Base-by-base conservation (phyloP, 306 rosid species). In the Rosa multiflora region DNA sequence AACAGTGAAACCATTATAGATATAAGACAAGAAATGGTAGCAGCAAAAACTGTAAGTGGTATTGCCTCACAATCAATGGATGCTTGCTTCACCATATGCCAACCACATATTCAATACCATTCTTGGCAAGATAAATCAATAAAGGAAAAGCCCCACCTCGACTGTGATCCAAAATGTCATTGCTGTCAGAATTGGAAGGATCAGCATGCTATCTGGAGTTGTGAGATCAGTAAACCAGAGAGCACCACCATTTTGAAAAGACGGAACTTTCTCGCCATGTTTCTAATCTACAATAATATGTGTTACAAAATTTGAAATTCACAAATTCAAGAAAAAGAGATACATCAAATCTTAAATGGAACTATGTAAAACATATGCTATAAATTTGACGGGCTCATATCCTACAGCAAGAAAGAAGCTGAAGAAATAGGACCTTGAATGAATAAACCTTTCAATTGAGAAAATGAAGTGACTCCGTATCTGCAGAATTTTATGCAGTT, bases 401-500 rank as follows among this genome's bases (percentile, higher is more conserved):
- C 90, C 91, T 90, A 95, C 98, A 49, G 97, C 98, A 35, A 93
- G 88, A 82, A 93, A 93, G 85, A 93, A 93, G 79, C 98, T 88
- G 84, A 95, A 20, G 83, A 95, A 73, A 95, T 59, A 73, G 97
- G 96, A 63, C 96, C 97, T 80, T 89, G 92, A 43, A 95, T 88
- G 70, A 95, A 83, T 64, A 91, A 79, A 62, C 96, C 97, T 76
- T 88, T 90, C 85, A 95, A 53, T 67, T 89, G 97, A 35, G 91
- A 90, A 74, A 95, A 87, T 63, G 93, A 94, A 69, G 52, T 85
- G 82, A 93, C 99, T 67, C 98, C 99, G 82, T 86, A 86, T 79
- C 97, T 95, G 91, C 85, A 81, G 10, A 75, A 8, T 42, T 11
- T 72, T 13, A 4, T 5, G 70, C 56, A 59, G 70, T 40, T 75